Base-by-base conservation (phyloP, 495 filamentous ascomycete species). In the Cercophora samala region DNA sequence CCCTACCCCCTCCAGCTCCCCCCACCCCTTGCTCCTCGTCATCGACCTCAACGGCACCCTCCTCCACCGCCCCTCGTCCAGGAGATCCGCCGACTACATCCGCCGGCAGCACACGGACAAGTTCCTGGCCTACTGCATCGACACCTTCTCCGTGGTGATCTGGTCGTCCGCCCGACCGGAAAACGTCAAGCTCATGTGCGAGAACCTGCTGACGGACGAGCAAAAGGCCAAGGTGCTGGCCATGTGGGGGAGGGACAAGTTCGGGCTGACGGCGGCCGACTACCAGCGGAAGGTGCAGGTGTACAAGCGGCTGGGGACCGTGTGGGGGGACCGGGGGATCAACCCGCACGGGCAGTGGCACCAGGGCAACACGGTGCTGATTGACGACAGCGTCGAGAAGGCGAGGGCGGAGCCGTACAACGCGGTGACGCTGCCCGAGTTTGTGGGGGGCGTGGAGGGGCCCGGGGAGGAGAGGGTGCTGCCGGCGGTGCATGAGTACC, bases 291-390 rank as follows among this genome's bases (percentile, higher is more conserved):
- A 92, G 60, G 83, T 91, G 1, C 90, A 93, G 73, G 92, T 93
- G 52, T 98, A 97, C 83, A 99, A 99, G 77, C 83, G 88, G 13
- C 82, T 99, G 5, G 81, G 83, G 0, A 81, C 76, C 24, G 78
- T 97, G 1, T 99, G 95, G 95, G 70, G 63, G 0, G 81, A 87
- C 65, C 65, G 79, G 0, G 69, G 73, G 0, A 71, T 76, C 5
- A 86, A 89, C 29, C 65, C 67, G 1, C 0, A 17, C 1, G 81
- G 21, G 13, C 26, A 11, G 2, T 99, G 92, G 91, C 80, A 84
- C 67, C 94, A 97, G 77, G 81, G 78, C n/a, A 94, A 97, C 75
- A 98, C 95, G 0, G 79, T 99, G 32, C 80, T 99, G 15, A 88
- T 98, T 23, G 95, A 99, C 68, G 96, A 98, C 76, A 89, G 86